These are phyloP conservation scores for Malus hybrid DNA, from an alignment of 331 rosid species.

Conservation along the genomic window DNA sequence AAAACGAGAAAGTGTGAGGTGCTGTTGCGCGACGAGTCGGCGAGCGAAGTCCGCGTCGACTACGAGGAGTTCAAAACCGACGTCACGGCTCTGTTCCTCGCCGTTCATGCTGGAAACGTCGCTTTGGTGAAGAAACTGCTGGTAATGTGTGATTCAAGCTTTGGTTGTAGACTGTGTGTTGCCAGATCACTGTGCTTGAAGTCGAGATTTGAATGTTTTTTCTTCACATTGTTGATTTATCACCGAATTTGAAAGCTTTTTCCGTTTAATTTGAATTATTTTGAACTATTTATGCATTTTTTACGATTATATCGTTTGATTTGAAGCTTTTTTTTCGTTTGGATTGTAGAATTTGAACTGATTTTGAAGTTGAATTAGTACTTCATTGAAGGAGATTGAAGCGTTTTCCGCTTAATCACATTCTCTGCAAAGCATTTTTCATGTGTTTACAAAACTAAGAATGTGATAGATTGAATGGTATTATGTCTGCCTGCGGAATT, in stretches of 20 bases:
- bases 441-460: background rate
- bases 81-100: slow-evolving; percentile 79
- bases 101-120: slow-evolving; percentile 68
- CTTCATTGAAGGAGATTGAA: background rate
- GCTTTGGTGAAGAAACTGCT: slow-evolving; percentile 58
- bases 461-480: background rate
- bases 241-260: background rate
- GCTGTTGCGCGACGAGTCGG: slow-evolving; percentile 40
- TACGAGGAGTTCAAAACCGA: slow-evolving; percentile 72
- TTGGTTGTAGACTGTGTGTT: background rate
- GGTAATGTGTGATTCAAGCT: slow-evolving; percentile 26
- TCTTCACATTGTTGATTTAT: slow-evolving; percentile 13
- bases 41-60: slow-evolving; percentile 49
- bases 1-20: slow-evolving; percentile 50
- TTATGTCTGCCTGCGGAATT: background rate
- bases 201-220: slow-evolving; percentile 26
- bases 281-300: background rate
- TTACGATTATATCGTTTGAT: background rate
- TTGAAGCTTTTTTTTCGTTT: background rate
- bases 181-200: slow-evolving; percentile 12
- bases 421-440: background rate
- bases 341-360: background rate
- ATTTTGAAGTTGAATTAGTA: background rate
- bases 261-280: background rate
- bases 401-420: background rate